A percentile compares a stretch with the other conserved stretches of the same genome.
Conservation (phyloP, 805 yeast species). For the Priceomyces melissophilus region DNA sequence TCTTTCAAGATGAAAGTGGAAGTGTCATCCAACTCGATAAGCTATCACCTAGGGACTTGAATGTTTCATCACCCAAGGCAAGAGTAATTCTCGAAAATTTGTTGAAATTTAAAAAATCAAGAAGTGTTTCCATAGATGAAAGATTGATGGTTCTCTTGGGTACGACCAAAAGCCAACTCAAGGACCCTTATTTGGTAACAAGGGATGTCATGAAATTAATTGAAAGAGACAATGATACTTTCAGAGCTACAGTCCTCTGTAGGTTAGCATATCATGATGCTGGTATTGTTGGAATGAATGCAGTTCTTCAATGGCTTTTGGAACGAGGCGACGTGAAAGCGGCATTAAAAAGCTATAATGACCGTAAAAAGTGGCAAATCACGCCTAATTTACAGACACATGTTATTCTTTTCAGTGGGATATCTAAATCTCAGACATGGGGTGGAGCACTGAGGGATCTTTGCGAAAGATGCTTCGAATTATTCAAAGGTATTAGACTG, state of each 20-base stretch:
- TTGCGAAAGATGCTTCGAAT: conserved; percentile 17
- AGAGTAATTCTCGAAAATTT: conserved; percentile 26
- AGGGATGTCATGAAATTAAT: conserved; percentile 53
- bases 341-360: conserved; percentile 49
- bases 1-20: conserved; percentile 24
- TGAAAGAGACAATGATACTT: conserved; percentile 40
- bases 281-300: conserved; percentile 63
- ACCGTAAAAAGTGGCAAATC: conserved; percentile 62
- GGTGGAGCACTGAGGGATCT: conserved; percentile 22
- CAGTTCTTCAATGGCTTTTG: conserved; percentile 51
- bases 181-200: conserved; percentile 56
- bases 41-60: conserved; percentile 22
- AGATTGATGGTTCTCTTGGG: conserved; percentile 57
- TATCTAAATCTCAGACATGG: conserved; percentile 31
- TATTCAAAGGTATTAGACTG: conserved; percentile 17
- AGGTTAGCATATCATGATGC: conserved; percentile 41
- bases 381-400: conserved; percentile 47
- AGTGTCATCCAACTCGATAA: conserved; percentile 19
- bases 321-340: conserved; percentile 39
- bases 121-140: conserved; percentile 34
- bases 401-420: conserved; percentile 33
- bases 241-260: conserved; percentile 53
- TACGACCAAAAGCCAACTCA: conserved; percentile 51
- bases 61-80: conserved; percentile 17
- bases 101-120: conserved; percentile 19